phyloP scores from a whole-genome alignment of 495 filamentous ascomycete species.

The Apiosordaria backusii region DNA sequence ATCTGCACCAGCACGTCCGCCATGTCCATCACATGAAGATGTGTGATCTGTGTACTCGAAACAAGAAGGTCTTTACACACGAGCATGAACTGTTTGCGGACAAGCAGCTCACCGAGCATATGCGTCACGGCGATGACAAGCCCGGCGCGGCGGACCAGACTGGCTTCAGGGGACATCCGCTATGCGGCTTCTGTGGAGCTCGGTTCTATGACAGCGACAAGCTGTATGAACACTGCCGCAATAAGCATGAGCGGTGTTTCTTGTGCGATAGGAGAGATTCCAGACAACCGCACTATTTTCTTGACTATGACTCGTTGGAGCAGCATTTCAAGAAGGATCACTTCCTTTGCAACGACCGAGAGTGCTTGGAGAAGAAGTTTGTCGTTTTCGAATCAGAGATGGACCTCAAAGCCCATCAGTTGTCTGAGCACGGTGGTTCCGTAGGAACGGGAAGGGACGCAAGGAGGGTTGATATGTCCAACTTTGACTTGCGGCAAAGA shows the following conservation, averaged over 20 bases:
- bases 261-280: conserved; percentile 77
- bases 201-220: conserved; percentile 97
- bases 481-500: conserved; percentile 72
- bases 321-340: conserved; percentile 84
- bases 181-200: conserved; percentile 87
- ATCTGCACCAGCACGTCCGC: conserved; percentile 88
- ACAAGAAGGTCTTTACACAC: conserved; percentile 98
- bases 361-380: conserved; percentile 95
- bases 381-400: conserved; percentile 94
- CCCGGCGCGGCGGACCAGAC: conserved; percentile 90
- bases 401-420: conserved; percentile 66
- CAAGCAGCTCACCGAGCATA: conserved; percentile 78
- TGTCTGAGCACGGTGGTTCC: conserved; percentile 34
- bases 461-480: conserved; percentile 78
- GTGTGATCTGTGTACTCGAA: conserved; percentile 90
- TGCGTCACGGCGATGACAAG: conserved; percentile 85
- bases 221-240: conserved; percentile 85
- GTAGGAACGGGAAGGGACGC: conserved; percentile 74
- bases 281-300: conserved; percentile 77
- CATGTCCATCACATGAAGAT: conserved; percentile 77
- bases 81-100: conserved; percentile 91
- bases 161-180: conserved; percentile 92
- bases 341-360: conserved; percentile 76
- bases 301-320: conserved; percentile 79
- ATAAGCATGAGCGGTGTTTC: conserved; percentile 90